Percentiles rank a stretch among this genome's conserved stretches.
Evolutionary conservation across 768 basidiomycete species (phyloP).

Genomic region (Neoboletus magnificus): DNA sequence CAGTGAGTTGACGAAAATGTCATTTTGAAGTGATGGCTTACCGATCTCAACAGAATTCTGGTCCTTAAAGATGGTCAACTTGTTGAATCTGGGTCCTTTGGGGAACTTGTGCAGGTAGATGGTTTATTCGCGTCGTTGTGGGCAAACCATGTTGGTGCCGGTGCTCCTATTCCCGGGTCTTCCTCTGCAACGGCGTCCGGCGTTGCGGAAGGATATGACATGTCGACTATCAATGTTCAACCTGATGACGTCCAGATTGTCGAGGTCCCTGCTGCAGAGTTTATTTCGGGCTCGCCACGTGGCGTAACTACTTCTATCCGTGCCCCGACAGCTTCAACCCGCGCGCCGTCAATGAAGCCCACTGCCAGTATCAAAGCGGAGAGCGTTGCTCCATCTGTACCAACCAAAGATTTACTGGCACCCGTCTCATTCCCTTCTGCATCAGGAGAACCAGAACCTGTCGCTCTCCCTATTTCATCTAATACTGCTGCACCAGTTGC

Average conservation of each 20-base stretch:
- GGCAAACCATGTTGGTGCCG: slow-evolving; percentile 75
- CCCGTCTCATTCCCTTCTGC: slow-evolving; percentile 34
- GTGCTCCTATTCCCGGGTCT: slow-evolving; percentile 38
- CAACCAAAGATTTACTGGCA: slow-evolving; percentile 25
- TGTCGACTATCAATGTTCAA: slow-evolving; percentile 18
- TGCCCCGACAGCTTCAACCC: slow-evolving; percentile 16
- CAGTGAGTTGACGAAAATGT: slow-evolving; percentile 39
- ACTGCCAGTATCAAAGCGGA: slow-evolving; percentile 20
- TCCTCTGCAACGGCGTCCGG: slow-evolving; percentile 26
- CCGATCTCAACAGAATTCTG: slow-evolving; percentile 56
- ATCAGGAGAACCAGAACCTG: slow-evolving; percentile 6
- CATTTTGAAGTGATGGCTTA: neutral
- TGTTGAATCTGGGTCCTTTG: slow-evolving; percentile 77
- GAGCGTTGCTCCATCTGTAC: slow-evolving; percentile 27
- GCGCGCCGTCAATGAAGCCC: slow-evolving; percentile 22
- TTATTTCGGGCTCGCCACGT: slow-evolving; percentile 15
- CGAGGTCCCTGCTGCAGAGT: slow-evolving; percentile 21
- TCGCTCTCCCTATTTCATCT: slow-evolving; percentile 7
- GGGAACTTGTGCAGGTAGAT: slow-evolving; percentile 66
- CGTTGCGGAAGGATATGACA: slow-evolving; percentile 26
- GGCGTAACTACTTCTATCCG: slow-evolving; percentile 11
- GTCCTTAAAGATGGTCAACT: slow-evolving; percentile 91
- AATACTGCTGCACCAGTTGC: slow-evolving; percentile 26
- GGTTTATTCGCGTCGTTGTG: slow-evolving; percentile 85
- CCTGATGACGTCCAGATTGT: slow-evolving; percentile 2